Percentiles rank a stretch among this genome's conserved stretches.
phyloP scores from a whole-genome alignment of 2,329 filamentous ascomycete genomes.

The Calonectria multiphialidica region DNA sequence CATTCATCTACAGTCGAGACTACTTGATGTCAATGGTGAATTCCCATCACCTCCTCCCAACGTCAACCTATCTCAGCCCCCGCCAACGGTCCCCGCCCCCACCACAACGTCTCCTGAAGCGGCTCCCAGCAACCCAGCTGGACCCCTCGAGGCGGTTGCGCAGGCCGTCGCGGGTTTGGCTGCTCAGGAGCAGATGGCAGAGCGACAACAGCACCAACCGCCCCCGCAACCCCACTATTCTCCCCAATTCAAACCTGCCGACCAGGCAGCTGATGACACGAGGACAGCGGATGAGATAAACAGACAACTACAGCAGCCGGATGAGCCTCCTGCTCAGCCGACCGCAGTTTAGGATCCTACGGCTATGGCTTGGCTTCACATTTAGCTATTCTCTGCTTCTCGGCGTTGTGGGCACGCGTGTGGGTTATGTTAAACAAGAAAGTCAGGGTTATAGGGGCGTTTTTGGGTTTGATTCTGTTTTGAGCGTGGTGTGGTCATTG shows the following conservation, averaged over 20 bases:
- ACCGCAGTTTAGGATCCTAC: conserved; percentile 32
- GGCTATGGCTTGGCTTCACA: not conserved
- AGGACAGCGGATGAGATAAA: conserved; percentile 67
- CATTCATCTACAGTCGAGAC: conserved; percentile 86
- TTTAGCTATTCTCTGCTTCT: conserved; percentile 27
- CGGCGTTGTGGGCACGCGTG: conserved; percentile 39
- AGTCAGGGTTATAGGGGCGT: conserved; percentile 39
- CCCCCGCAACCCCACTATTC: conserved; percentile 30
- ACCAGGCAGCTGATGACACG: conserved; percentile 55
- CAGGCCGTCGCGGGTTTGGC: conserved; percentile 61
- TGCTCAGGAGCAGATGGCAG: conserved; percentile 55
- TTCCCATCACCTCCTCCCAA: conserved; percentile 86
- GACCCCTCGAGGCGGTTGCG: conserved; percentile 62
- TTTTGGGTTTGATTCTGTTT: conserved; percentile 29
- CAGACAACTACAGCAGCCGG: conserved; percentile 63
- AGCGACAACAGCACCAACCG: conserved; percentile 45
- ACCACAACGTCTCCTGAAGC: conserved; percentile 41
- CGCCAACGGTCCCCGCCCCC: conserved; percentile 39
- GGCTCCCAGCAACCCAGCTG: conserved; percentile 43
- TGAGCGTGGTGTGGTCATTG: conserved; percentile 16
- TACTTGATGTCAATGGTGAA: conserved; percentile 87
- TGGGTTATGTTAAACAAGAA: conserved; percentile 33
- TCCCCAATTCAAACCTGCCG: conserved; percentile 50
- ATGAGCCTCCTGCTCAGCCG: conserved; percentile 41
- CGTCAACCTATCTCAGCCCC: conserved; percentile 70